Evolutionary conservation across 768 basidiomycete species (phyloP).

Genomic region (Cystofilobasidium capitatum): DNA sequence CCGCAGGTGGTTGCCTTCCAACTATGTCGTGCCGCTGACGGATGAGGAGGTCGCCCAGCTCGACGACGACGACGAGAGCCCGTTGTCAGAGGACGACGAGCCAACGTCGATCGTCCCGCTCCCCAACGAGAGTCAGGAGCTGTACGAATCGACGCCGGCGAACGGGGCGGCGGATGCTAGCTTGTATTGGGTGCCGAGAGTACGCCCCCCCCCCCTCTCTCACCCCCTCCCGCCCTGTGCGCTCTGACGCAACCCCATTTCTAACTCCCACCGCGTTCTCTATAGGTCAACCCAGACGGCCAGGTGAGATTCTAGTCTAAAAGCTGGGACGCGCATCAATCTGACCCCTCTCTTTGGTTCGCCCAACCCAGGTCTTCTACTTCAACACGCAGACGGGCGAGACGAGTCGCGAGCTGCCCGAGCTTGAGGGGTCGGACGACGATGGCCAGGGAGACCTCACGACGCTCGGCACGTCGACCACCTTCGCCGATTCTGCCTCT

Average conservation of each 20-base stretch:
- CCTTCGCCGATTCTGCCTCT: neutral
- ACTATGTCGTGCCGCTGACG: slow-evolving; percentile 72
- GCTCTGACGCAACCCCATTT: too few species aligned
- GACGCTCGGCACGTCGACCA: slow-evolving; percentile 16
- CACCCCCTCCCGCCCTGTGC: too few species aligned
- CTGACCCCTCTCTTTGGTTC: neutral
- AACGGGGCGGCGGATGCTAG: slow-evolving; percentile 9
- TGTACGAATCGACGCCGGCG: neutral
- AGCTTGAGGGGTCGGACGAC: slow-evolving; percentile 10
- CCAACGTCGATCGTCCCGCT: slow-evolving; percentile 1
- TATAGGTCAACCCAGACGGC: slow-evolving; percentile 58
- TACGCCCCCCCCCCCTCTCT: neutral
- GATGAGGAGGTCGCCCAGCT: slow-evolving; percentile 36
- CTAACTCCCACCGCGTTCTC: neutral
- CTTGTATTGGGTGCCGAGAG: slow-evolving; percentile 83
- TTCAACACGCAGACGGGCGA: slow-evolving; percentile 59
- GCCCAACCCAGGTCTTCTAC: slow-evolving; percentile 70
- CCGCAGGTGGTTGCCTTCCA: slow-evolving; percentile 76
- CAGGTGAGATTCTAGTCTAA: slow-evolving; percentile 49
- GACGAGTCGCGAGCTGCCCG: slow-evolving; percentile 68
- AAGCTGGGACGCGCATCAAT: neutral
- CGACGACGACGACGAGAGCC: neutral
- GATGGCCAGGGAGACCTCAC: slow-evolving; percentile 28
- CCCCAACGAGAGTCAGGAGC: slow-evolving; percentile 3
- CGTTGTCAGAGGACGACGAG: neutral